Base-by-base conservation (phyloP, 2,329 filamentous ascomycete species). In the Aspergillus felis region DNA sequence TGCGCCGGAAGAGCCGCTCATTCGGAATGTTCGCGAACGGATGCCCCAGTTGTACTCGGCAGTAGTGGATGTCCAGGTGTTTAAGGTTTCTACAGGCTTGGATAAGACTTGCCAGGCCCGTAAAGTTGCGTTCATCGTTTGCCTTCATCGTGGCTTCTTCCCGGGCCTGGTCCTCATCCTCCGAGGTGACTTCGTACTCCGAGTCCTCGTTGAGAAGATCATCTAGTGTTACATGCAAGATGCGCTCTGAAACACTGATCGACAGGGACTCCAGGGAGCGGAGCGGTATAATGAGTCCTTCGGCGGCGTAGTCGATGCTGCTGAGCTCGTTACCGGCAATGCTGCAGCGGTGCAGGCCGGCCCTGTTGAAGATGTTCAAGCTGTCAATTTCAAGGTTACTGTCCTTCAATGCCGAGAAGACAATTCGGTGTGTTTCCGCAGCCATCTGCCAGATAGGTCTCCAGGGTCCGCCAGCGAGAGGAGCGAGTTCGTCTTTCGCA, bases 21-120 rank as follows among this genome's bases (percentile, higher is more conserved):
- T 44, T 9, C 14, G 50, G 35, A 10, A 28, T 24, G 28, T 54
- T 24, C n/a, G 46, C 24, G 14, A 10, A 14, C 41, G 24, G 22
- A 29, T 10, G 12, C 8, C 35, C 3, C 10, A 3, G 35, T 12
- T 38, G 2, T 17, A 56, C 32, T 20, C 29, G 20, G 41, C 53
- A 57, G 46, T 57, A 24, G 53, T 57, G 46, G 3, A 57, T 32
- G 44, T 57, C 55, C 8, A 54, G 51, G 50, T 28, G 42, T 24
- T 54, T 51, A 24, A 57, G 46, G 12, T 28, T n/a, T 7, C 50
- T 22, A 27, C 55, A 50, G n/a, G 17, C 48, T 24, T 56, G 32
- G 28, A 56, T 3, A 14, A 56, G 6, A 4, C 12, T 20, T 6
- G 49, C 29, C 17, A 56, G 54, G 27, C 54, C 54, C 32, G 9